Evolutionary conservation across 352 stramenopile genomes (phyloP), one percentile per base, ranked within the genome.

Genomic region (Pythium periplocum): DNA sequence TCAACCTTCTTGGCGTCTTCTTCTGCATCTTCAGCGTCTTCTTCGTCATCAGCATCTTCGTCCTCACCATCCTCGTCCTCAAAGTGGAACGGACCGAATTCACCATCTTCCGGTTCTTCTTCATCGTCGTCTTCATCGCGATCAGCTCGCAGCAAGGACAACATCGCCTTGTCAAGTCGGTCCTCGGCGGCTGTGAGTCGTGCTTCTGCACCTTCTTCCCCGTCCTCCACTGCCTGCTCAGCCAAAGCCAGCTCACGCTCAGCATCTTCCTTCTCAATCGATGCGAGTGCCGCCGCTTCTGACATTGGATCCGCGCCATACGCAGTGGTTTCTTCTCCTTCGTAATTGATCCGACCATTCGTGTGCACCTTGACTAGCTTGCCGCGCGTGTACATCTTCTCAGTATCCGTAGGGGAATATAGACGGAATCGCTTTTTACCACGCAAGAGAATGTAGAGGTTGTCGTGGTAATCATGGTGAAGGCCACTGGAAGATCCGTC

Each of bases 391-490:
- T 98, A 97, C 90, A 99, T 96, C 51, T 83, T 68, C 7, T 87
- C 59, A 4, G 92, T 76, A 57, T 97, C 86, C 2, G 68, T 73
- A 4, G 96, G 96, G 45, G 78, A 92, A 66, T 95, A 98, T 36
- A 99, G 66, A 32, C 89, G 88, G 77, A 99, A 98, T 12, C 64
- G 71, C 71, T 99, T 99, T 48, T 72, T 82, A 30, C 97, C 97
- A 36, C 81, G 69, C 40, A 98, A 61, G 30, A 99, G 46, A 42
- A 98, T 83, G 73, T 99, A 99, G 32, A 99, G 62, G 64, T 99
- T 99, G 77, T 99, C 97, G 68, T 99, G 97, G 83, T 98, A 98
- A 69, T 99, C 97, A 62, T 99, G 97, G 71, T 99, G 97, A 36
- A 99, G 77, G 1, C 97, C 97, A 8, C 78, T 91, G 9, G 77